Evolutionary conservation across 2,329 filamentous ascomycete species (phyloP).

Genomic region (Teratosphaeria zuluensis): DNA sequence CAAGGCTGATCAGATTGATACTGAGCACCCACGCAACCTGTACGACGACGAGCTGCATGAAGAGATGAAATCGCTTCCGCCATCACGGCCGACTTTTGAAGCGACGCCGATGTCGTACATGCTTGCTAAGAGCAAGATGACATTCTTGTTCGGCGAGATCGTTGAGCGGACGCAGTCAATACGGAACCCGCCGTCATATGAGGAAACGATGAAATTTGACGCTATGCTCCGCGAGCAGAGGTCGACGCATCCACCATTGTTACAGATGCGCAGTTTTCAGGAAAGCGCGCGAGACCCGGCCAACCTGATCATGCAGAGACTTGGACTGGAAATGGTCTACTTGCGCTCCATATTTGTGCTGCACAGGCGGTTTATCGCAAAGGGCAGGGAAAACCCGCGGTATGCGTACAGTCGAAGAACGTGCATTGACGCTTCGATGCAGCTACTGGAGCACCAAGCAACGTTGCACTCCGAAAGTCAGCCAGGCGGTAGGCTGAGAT

Average conservation of each 20-base stretch:
- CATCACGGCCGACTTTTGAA: slow-evolving; percentile 57
- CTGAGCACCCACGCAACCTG: slow-evolving; percentile 64
- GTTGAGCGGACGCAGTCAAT: slow-evolving; percentile 55
- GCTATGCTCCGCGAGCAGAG: slow-evolving; percentile 46
- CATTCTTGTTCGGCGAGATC: slow-evolving; percentile 61
- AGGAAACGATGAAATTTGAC: slow-evolving; percentile 53
- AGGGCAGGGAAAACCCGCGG: slow-evolving; percentile 65
- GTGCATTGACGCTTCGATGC: slow-evolving; percentile 78
- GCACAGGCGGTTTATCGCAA: slow-evolving; percentile 76
- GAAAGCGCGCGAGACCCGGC: slow-evolving; percentile 62
- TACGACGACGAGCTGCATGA: slow-evolving; percentile 73
- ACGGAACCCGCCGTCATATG: slow-evolving; percentile 51
- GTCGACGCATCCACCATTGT: slow-evolving; percentile 65
- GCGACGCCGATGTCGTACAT: slow-evolving; percentile 70
- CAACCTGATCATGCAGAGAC: slow-evolving; percentile 66
- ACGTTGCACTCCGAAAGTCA: slow-evolving; percentile 67
- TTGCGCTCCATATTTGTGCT: slow-evolving; percentile 83
- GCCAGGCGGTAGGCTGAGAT: slow-evolving; percentile 59
- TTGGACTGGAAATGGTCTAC: slow-evolving; percentile 74
- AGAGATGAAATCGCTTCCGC: slow-evolving; percentile 56
- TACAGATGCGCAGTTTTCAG: slow-evolving; percentile 65
- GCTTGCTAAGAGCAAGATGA: slow-evolving; percentile 62
- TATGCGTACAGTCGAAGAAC: slow-evolving; percentile 76
- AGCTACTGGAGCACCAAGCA: slow-evolving; percentile 66
- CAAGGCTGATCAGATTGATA: slow-evolving; percentile 64